Conservation (phyloP, 73 alveolate genomes). For the Paraurostyla sp. region DNA sequence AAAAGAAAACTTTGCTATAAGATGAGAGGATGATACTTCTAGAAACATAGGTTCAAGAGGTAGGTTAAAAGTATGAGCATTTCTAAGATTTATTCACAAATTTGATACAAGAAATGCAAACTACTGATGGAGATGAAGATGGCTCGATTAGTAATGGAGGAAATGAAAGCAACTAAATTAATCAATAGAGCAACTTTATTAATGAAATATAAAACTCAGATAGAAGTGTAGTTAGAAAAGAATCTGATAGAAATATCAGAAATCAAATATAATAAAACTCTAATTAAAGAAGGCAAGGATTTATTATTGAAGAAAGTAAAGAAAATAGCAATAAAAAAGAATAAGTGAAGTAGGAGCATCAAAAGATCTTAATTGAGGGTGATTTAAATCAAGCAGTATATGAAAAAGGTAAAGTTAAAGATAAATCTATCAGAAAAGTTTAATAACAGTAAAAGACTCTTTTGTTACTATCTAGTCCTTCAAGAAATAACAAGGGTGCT, state of each 20-base stretch:
- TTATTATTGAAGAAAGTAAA: too few species aligned
- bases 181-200: too few species aligned
- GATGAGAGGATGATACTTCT: not conserved
- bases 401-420: not conserved
- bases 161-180: too few species aligned
- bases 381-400: not conserved
- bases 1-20: not conserved
- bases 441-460: not conserved
- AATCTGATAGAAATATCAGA: too few species aligned
- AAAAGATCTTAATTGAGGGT: too few species aligned
- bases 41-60: conserved; percentile 13
- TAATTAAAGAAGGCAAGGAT: too few species aligned
- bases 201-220: too few species aligned
- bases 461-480: not conserved
- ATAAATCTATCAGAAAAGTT: not conserved
- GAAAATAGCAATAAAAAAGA: not conserved
- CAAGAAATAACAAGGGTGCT: conserved; percentile 21
- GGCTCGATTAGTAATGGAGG: too few species aligned
- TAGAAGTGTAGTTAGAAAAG: too few species aligned
- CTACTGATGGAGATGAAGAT: conserved; percentile 28
- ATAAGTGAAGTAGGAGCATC: not conserved
- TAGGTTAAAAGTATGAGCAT: conserved; percentile 37
- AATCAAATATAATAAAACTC: too few species aligned
- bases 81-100: conserved; percentile 43
- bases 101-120: conserved; percentile 41